Evolutionary conservation across 2,329 filamentous ascomycete genomes (phyloP), one percentile per base, ranked within the genome.

Genomic region (Cladosporium phlei): DNA sequence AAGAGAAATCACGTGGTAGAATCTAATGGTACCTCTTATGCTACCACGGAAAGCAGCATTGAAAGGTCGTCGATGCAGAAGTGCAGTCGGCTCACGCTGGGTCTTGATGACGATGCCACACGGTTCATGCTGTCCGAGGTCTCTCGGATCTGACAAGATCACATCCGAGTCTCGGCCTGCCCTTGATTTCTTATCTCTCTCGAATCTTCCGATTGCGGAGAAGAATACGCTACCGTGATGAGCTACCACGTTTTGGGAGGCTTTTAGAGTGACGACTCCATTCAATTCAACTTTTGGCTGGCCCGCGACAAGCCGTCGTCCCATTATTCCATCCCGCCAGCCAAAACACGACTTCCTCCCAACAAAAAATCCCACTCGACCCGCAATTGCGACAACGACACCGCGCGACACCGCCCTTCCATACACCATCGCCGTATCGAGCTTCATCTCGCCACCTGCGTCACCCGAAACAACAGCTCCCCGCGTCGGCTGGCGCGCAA

Each of bases 401-500:
- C 19, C 14, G 7, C 21, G 19, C 22, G 22, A 19, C 22, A 5
- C 9, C 9, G 7, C 22, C 4, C 2, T 3, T 14, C 20, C 9
- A 38, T 16, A 7, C 9, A 7, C 9, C n/a, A n/a, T n/a, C n/a
- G n/a, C n/a, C 21, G 4, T 9, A 38, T 16, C 19, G 28, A 6
- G 33, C 27, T 8, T 6, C 22, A 16, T 22, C 19, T 35, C 6
- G 4, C 20, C 10, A 32, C 39, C 30, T 35, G 42, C 22, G 42
- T 39, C 42, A 16, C 46, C 12, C 4, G 8, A 39, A n/a, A 33
- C 21, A 9, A 25, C 16, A 46, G 45, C 51, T 50, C 37, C 32
- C 48, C 38, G 53, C 53, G 47, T 49, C 42, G 30, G 27, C 42
- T 50, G 46, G 45, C 49, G 51, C 48, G 46, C n/a, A n/a, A n/a